These are phyloP conservation scores for Leucocoprinus sp. DNA, from an alignment of 768 basidiomycete genomes.

Conservation along the genomic window DNA sequence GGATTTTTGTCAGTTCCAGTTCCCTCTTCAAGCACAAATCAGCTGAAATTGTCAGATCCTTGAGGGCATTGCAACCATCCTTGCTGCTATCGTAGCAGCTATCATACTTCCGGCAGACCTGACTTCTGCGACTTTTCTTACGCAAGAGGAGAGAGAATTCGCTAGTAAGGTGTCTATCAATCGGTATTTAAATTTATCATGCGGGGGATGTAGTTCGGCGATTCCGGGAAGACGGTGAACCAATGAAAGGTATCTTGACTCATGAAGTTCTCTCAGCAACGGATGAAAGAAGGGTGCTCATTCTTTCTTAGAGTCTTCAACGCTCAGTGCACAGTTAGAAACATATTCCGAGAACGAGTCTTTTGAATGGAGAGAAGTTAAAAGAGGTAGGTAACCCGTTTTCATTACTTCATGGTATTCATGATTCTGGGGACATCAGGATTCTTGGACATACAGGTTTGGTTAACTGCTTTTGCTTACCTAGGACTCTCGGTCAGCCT, in stretches of 20 bases:
- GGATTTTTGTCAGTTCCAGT: constrained; percentile 62
- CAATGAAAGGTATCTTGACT: constrained; percentile 8
- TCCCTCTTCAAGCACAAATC: neutral
- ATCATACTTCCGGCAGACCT: constrained; percentile 41
- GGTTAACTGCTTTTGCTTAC: constrained; percentile 53
- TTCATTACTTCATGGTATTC: neutral
- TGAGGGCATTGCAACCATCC: constrained; percentile 52
- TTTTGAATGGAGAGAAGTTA: constrained; percentile 51
- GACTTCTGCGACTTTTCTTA: constrained; percentile 41
- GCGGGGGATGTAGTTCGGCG: constrained; percentile 28
- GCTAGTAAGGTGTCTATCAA: constrained; percentile 31
- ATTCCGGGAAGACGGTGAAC: constrained; percentile 25
- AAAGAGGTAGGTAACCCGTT: constrained; percentile 32
- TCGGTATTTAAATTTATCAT: neutral
- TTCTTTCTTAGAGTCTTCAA: constrained; percentile 10
- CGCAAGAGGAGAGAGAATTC: constrained; percentile 44
- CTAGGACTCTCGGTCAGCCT: constrained; percentile 59
- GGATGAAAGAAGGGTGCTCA: constrained; percentile 20
- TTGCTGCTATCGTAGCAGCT: constrained; percentile 33
- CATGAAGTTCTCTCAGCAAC: constrained; percentile 13
- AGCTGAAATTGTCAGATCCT: constrained; percentile 32
- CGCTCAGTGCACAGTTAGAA: constrained; percentile 1
- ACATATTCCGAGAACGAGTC: constrained; percentile 31
- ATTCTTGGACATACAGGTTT: constrained; percentile 45
- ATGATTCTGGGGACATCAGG: constrained; percentile 23